A percentile compares a stretch with the other conserved stretches of the same genome.
These are phyloP conservation scores for Micractinium sp. DNA, from an alignment of 139 green algal genomes.

Conservation along the genomic window DNA sequence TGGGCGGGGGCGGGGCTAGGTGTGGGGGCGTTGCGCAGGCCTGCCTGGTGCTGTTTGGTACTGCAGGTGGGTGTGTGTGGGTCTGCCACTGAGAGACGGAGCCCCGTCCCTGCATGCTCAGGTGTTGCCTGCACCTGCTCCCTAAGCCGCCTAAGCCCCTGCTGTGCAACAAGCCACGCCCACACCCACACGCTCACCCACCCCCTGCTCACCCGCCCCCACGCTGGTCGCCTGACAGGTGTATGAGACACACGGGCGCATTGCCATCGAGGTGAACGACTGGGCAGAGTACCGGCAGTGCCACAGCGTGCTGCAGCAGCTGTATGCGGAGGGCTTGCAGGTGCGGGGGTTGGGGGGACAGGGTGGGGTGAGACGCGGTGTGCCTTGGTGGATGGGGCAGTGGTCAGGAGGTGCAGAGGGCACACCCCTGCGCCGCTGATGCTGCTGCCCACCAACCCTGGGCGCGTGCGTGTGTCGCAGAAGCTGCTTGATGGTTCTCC, in stretches of 20 bases:
- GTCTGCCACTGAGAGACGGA: no score
- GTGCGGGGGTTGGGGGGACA: background rate
- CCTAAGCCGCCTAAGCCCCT: background rate
- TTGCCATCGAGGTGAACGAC: conserved; percentile 79
- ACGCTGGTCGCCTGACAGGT: conserved; percentile 31
- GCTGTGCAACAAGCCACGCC: background rate
- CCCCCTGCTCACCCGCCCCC: background rate
- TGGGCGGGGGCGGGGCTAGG: background rate
- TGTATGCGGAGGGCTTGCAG: conserved; percentile 67
- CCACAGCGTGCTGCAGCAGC: conserved; percentile 61
- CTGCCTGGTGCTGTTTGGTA: background rate
- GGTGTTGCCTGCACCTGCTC: background rate
- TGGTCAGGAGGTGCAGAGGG: no score
- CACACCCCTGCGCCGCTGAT: background rate
- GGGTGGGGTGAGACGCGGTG: background rate
- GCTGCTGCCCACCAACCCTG: background rate
- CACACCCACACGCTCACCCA: background rate
- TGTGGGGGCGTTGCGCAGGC: background rate
- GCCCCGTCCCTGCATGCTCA: no score
- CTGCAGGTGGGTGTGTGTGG: background rate
- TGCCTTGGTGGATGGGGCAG: background rate
- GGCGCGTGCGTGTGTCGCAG: no score
- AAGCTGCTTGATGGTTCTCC: no score
- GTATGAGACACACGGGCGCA: conserved; percentile 79
- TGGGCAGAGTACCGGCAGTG: conserved; percentile 79